These are phyloP conservation scores for Brassica cretica DNA, from an alignment of 345 rosid species.

Conservation along the genomic window DNA sequence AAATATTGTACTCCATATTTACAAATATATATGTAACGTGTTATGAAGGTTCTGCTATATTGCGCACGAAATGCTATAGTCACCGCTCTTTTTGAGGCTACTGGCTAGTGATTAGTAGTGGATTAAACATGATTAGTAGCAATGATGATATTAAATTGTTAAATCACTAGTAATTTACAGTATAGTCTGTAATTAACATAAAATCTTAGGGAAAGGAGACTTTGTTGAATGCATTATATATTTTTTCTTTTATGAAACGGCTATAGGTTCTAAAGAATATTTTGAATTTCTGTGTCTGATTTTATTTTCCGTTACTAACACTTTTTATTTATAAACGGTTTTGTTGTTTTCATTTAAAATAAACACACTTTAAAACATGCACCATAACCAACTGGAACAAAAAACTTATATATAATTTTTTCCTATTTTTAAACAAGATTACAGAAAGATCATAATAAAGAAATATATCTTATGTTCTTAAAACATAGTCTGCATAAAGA, in stretches of 20 bases:
- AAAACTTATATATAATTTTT: background rate
- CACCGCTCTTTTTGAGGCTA: background rate
- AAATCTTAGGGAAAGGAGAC: background rate
- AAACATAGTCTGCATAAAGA: constrained; percentile 1
- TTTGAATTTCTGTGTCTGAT: background rate
- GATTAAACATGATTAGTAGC: background rate
- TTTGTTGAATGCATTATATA: background rate
- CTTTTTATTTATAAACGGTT: background rate
- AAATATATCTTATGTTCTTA: background rate
- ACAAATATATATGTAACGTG: too few species aligned
- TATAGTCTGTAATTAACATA: background rate
- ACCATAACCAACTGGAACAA: background rate
- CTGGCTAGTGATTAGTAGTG: background rate
- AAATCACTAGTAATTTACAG: background rate
- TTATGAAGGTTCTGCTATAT: background rate
- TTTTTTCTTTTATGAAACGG: background rate
- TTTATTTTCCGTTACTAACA: background rate
- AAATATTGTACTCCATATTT: background rate
- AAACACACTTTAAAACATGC: background rate
- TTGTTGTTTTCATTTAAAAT: background rate
- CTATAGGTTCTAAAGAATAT: background rate
- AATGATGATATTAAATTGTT: background rate
- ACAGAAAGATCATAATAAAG: background rate
- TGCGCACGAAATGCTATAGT: background rate
- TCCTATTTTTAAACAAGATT: background rate